Evolutionary conservation across 2,329 filamentous ascomycete species (phyloP).

Genomic region (Cladosporium sp.): DNA sequence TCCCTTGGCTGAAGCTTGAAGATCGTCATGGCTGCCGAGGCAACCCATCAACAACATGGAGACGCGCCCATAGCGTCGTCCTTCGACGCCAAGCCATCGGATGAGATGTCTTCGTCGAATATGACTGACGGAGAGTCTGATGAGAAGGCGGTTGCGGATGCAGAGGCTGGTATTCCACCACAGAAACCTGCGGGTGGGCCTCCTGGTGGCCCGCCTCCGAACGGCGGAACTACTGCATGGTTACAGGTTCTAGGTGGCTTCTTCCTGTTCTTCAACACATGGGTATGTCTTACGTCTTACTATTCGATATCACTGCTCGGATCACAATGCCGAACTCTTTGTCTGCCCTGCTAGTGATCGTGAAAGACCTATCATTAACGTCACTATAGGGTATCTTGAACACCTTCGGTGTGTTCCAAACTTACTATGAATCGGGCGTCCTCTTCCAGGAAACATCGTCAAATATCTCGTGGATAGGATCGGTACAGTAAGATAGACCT

Average conservation of each 20-base stretch:
- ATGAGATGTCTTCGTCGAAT: slow-evolving; percentile 6
- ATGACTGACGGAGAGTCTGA: neutral
- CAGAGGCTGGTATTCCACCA: slow-evolving; percentile 2
- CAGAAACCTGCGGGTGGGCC: slow-evolving; percentile 14
- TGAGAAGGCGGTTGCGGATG: slow-evolving; percentile 1
- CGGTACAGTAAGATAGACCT: slow-evolving; percentile 33
- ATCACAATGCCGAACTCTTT: neutral
- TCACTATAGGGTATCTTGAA: slow-evolving; percentile 33
- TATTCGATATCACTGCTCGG: neutral
- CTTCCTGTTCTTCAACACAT: slow-evolving; percentile 47
- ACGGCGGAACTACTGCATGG: slow-evolving; percentile 45
- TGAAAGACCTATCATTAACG: neutral
- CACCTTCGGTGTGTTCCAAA: slow-evolving; percentile 45
- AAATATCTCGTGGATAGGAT: slow-evolving; percentile 48
- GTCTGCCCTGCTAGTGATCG: no score
- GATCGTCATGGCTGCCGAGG: neutral
- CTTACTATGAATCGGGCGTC: slow-evolving; percentile 43
- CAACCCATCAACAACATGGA: neutral
- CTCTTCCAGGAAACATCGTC: slow-evolving; percentile 37
- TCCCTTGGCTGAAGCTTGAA: slow-evolving; percentile 9
- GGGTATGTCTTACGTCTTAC: slow-evolving; percentile 24
- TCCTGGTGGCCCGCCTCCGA: slow-evolving; percentile 30
- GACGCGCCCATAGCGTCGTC: neutral
- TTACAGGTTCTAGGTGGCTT: slow-evolving; percentile 45
- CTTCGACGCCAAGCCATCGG: neutral